Evolutionary conservation across 768 basidiomycete species (phyloP), one percentile per base, ranked within the genome.

Genomic region (Pulveroboletus sp.): DNA sequence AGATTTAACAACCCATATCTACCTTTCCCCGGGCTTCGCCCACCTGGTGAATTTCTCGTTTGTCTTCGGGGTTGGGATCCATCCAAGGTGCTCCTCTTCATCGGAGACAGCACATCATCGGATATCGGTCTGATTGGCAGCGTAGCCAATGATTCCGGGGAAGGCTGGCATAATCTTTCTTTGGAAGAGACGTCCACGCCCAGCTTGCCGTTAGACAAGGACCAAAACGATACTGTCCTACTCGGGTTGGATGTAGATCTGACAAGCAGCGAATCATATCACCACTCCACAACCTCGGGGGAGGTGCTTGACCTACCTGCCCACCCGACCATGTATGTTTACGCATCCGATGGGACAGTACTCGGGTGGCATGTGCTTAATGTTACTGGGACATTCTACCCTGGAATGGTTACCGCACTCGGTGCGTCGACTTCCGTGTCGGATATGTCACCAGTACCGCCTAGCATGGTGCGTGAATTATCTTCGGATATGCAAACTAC

Each of bases 281-380:
- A 51, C 8, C 67, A 71, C 46, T 69, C 69, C 10, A 69, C 66
- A 10, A 59, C 71, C 14, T 73, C 74, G 0, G 76, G 76, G 5
- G 76, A 77, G 54, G 64, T 63, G 13, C 58, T 69, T 6, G 71
- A 72, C 11, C 53, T 75, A 3, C 76, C 78, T 10, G 69, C 78
- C 9, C 73, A 74, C 11, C 89, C 89, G 0, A 72, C 89, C 48
- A 68, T 89, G 66, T 89, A 82, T 62, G 83, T 80, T 3, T 90
- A 87, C 65, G 75, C 86, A 10, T 88, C 82, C 47, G 89, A 92
- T 59, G 89, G 89, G 17, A 86, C 87, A 0, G 47, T 92, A 21
- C 77, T 82, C 42, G 89, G 74, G 4, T 92, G 89, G 87, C 73
- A 82, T 62, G 60, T 86, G 18, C 77, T 86, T 33, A 80, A 84